Evolutionary conservation across 2,329 filamentous ascomycete species (phyloP), one percentile per base, ranked within the genome.

Genomic region (Penicillium olsonii): DNA sequence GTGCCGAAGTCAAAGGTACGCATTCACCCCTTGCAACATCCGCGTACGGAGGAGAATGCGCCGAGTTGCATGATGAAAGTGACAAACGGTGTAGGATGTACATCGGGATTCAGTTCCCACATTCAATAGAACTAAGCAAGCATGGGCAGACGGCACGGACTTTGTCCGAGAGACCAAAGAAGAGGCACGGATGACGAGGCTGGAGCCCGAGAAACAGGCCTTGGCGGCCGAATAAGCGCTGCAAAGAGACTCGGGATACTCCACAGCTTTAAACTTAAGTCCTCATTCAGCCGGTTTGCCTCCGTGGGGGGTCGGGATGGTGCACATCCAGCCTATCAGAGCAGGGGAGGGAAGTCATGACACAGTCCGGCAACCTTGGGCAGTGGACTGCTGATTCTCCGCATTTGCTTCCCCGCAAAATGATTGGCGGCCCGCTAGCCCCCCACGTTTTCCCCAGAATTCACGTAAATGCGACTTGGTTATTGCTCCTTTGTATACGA

Each of bases 361-460:
- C 20, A 29, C 14, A 9, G 10, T 4, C 0, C n/a, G n/a, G n/a
- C n/a, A n/a, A n/a, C n/a, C n/a, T n/a, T n/a, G n/a, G n/a, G n/a
- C n/a, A n/a, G n/a, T n/a, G n/a, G n/a, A n/a, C 47, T 39, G 3
- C 7, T 38, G n/a, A 5, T 26, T 20, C 18, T 45, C 47, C 42
- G 22, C 18, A 34, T 40, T 45, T 3, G 24, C 3, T 45, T 49
- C 47, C 47, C 47, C 47, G 47, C 35, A 49, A 49, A 49, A 9
- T 18, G 29, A 49, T 24, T 42, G 45, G 39, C 29, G 40, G 19
- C 27, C 40, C 40, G 33, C 40, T 18, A 20, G 2, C 41, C 50
- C 41, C 53, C 40, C 55, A 40, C 40, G 50, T 40, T 50, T 44
- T 35, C 40, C 41, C 40, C 18, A 24, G 26, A 33, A 40, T 38